These are phyloP conservation scores for Nakaseomyces kungkrabaensis DNA, from an alignment of 1,139 yeast genomes.

Conservation along the genomic window DNA sequence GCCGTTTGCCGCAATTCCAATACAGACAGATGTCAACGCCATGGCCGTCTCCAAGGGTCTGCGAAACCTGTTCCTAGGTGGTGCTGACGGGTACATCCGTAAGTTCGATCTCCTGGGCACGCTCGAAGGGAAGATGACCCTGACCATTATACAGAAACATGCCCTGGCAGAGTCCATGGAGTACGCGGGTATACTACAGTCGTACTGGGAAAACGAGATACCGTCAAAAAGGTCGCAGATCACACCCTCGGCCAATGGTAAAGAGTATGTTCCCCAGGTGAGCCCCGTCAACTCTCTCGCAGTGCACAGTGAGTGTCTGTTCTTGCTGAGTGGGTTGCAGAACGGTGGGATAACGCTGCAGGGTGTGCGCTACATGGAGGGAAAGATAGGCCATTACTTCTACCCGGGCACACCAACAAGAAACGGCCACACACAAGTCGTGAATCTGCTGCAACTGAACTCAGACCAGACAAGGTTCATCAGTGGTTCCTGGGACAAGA, in stretches of 20 bases:
- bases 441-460: constrained; percentile 60
- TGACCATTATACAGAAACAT: constrained; percentile 88
- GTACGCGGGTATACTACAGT: constrained; percentile 69
- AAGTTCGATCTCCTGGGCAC: constrained; percentile 81
- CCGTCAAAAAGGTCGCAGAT: constrained; percentile 47
- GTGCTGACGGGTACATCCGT: constrained; percentile 89
- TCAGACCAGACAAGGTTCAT: constrained; percentile 42
- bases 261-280: constrained; percentile 51
- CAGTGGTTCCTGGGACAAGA: constrained; percentile 89
- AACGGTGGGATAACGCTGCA: constrained; percentile 84
- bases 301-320: constrained; percentile 70
- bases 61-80: constrained; percentile 87
- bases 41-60: constrained; percentile 74
- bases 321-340: constrained; percentile 76
- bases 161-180: constrained; percentile 77
- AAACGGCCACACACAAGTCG: constrained; percentile 53
- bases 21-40: constrained; percentile 61
- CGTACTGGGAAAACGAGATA: constrained; percentile 95
- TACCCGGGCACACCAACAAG: constrained; percentile 25
- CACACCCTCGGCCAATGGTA: constrained; percentile 31
- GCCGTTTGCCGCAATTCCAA: constrained; percentile 68
- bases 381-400: constrained; percentile 69
- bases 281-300: constrained; percentile 87
- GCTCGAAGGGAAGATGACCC: constrained; percentile 78
- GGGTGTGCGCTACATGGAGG: constrained; percentile 76